phyloP scores from a whole-genome alignment of 306 rosid species.

The Lathyrus oleraceus region DNA sequence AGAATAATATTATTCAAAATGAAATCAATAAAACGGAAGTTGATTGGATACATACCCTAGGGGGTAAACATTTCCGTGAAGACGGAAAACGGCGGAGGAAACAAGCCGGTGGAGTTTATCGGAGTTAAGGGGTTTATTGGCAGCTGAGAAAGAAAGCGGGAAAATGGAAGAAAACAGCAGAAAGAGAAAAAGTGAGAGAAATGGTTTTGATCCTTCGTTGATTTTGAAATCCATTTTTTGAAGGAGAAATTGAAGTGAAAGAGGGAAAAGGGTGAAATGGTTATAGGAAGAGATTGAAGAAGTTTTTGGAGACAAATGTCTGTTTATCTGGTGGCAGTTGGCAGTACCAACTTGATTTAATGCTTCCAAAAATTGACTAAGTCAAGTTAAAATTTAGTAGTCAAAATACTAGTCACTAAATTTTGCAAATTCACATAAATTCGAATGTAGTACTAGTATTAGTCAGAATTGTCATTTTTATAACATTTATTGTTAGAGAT shows the following conservation, averaged over 20 bases:
- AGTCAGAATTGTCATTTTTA: too few relatives aligned
- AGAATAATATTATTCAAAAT: neutral
- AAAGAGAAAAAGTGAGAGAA: slow-evolving; percentile 33
- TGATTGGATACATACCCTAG: slow-evolving; percentile 57
- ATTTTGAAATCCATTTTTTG: slow-evolving; percentile 20
- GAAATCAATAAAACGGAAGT: neutral
- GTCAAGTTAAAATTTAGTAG: too few relatives aligned
- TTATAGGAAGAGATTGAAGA: neutral
- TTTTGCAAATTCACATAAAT: too few relatives aligned
- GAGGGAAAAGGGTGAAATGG: neutral
- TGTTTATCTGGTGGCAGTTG: too few relatives aligned
- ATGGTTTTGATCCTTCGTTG: neutral
- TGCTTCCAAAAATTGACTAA: too few relatives aligned
- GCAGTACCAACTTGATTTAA: too few relatives aligned
- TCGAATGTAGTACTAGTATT: too few relatives aligned
- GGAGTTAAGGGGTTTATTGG: slow-evolving; percentile 38
- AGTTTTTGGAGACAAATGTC: too few relatives aligned
- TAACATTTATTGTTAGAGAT: too few relatives aligned
- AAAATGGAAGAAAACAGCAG: slow-evolving; percentile 44
- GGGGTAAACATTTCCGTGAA: slow-evolving; percentile 86
- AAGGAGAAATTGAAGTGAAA: neutral
- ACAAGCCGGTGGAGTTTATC: slow-evolving; percentile 26
- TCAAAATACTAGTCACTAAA: too few relatives aligned
- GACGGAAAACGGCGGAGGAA: slow-evolving; percentile 62
- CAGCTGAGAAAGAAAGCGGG: slow-evolving; percentile 56